Evolutionary conservation across 495 filamentous ascomycete species (phyloP), one percentile per base, ranked within the genome.

Genomic region (Aspergillus incahuasiensis): DNA sequence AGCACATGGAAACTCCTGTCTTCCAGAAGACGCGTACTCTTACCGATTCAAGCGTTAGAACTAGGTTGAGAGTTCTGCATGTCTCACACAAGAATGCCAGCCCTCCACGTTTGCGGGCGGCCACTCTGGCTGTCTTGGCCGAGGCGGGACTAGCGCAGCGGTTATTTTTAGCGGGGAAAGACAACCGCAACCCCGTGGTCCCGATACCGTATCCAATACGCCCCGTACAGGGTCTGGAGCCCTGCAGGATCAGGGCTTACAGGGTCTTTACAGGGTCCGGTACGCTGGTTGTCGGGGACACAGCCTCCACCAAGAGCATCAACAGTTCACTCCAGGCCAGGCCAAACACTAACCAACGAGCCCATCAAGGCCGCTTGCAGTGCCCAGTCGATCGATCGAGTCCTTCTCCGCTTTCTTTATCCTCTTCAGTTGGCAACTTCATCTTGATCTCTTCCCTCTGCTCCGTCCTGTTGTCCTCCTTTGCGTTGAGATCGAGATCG

Each of bases 261-360:
- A 34, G 24, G 28, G 25, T 48, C 45, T 48, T 28, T 53, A 43
- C 50, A 43, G 50, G 24, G 34, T 39, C 48, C 20, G n/a, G 3
- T 50, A 50, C 20, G 11, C 38, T 55, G 53, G 62, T 64, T 59
- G 62, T 61, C 62, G 39, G 58, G 62, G 62, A 46, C 62, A 64
- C 62, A 57, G 58, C 57, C 62, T 58, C 58, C 55, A 57, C 58
- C 28, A 42, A 50, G 50, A 48, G 41, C 24, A 48, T 48, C 38
- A 40, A 40, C 38, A 40, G n/a, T n/a, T n/a, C n/a, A n/a, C n/a
- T n/a, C n/a, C n/a, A n/a, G n/a, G n/a, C n/a, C n/a, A n/a, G n/a
- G n/a, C n/a, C n/a, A n/a, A n/a, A n/a, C n/a, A n/a, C n/a, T n/a
- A n/a, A n/a, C n/a, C 3, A 18, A 16, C n/a, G 38, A 40, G 18